Evolutionary conservation across 441 rosid genomes (phyloP).

Genomic region (Isatis lusitanica): DNA sequence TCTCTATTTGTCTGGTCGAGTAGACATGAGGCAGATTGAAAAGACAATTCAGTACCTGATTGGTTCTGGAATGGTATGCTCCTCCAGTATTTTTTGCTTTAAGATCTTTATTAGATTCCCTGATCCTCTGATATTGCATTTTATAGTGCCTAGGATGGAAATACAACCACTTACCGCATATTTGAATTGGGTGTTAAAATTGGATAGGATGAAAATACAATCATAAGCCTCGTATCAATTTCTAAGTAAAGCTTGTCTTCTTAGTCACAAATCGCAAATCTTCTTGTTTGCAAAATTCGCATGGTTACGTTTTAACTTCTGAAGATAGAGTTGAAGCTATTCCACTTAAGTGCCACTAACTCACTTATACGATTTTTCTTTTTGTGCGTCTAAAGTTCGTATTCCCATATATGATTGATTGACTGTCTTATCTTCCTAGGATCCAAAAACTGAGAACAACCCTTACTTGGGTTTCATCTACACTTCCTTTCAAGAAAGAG

Average conservation of each 20-base stretch:
- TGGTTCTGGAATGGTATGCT: conserved; percentile 35
- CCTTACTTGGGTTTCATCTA: conserved; percentile 41
- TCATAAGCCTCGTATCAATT: not conserved
- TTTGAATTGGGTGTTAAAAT: too few species aligned
- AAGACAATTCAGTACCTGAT: conserved; percentile 36
- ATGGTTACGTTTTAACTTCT: not conserved
- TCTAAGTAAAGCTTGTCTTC: not conserved
- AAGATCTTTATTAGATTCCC: not conserved
- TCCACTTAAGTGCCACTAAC: not conserved
- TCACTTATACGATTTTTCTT: not conserved
- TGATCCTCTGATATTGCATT: not conserved
- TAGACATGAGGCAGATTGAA: conserved; percentile 37
- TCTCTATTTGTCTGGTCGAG: conserved; percentile 35
- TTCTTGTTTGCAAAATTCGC: not conserved
- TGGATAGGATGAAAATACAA: not conserved
- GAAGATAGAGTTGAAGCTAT: not conserved
- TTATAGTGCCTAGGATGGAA: not conserved
- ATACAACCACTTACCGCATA: too few species aligned
- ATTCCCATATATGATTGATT: not conserved
- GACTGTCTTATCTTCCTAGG: conserved; percentile 3
- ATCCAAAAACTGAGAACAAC: conserved; percentile 38
- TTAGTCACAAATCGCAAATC: not conserved
- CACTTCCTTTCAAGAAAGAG: conserved; percentile 41
- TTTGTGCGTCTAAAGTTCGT: not conserved
- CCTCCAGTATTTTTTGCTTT: not conserved